These are phyloP conservation scores for Wickerhamiella cacticola DNA, from an alignment of 805 yeast species.

Conservation along the genomic window DNA sequence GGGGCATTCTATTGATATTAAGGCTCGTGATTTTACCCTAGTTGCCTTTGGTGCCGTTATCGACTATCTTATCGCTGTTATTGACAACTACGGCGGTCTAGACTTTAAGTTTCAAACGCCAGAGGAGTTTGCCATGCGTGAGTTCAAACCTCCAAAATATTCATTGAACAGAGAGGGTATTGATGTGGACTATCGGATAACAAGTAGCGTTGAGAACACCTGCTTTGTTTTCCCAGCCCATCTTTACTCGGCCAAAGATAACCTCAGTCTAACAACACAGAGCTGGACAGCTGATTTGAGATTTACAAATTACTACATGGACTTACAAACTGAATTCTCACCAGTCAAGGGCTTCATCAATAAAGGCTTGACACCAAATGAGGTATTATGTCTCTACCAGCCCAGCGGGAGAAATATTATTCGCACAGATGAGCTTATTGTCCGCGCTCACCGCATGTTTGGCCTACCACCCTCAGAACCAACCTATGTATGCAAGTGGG, in stretches of 20 bases:
- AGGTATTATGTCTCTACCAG: not conserved
- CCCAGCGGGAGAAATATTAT: slow-evolving; percentile 13
- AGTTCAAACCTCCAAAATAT: slow-evolving; percentile 8
- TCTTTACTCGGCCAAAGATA: slow-evolving; percentile 51
- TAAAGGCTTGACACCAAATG: slow-evolving; percentile 8
- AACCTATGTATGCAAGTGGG: slow-evolving; percentile 87
- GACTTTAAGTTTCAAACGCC: slow-evolving; percentile 69
- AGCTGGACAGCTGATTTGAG: slow-evolving; percentile 67
- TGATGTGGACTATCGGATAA: slow-evolving; percentile 66
- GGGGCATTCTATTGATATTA: slow-evolving; percentile 49
- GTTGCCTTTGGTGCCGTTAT: slow-evolving; percentile 70
- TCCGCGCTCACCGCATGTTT: slow-evolving; percentile 76
- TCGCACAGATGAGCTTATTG: slow-evolving; percentile 13
- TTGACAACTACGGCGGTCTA: slow-evolving; percentile 88
- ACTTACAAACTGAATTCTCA: slow-evolving; percentile 60
- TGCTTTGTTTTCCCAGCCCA: slow-evolving; percentile 60
- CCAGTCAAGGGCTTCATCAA: slow-evolving; percentile 37
- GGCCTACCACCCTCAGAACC: slow-evolving; percentile 85
- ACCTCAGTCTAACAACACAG: slow-evolving; percentile 51
- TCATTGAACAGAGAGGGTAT: slow-evolving; percentile 32
- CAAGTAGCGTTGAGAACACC: slow-evolving; percentile 60
- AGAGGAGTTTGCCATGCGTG: slow-evolving; percentile 53
- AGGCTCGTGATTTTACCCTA: slow-evolving; percentile 54
- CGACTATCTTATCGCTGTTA: slow-evolving; percentile 58
- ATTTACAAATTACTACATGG: slow-evolving; percentile 82